These are phyloP conservation scores for Copromyces sp. DNA, from an alignment of 495 filamentous ascomycete species.

Conservation along the genomic window DNA sequence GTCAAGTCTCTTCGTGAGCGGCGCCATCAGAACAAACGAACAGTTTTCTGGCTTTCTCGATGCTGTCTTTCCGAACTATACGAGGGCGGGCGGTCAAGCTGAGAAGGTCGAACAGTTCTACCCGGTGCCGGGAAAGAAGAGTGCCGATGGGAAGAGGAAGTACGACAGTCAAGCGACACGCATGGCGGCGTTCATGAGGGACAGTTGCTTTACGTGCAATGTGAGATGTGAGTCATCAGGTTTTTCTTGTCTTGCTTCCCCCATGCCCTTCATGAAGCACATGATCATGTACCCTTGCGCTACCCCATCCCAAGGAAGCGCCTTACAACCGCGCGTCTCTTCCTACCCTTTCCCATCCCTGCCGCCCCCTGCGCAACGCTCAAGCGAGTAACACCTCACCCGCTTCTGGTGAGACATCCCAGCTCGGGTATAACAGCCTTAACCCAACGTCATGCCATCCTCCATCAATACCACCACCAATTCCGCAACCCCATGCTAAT, in stretches of 20 bases:
- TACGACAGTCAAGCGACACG: slow-evolving; percentile 25
- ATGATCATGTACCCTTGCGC: not conserved
- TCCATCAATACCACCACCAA: slow-evolving; percentile 4
- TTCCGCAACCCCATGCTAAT: slow-evolving; percentile 13
- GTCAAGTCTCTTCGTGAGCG: slow-evolving; percentile 27
- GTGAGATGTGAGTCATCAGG: slow-evolving; percentile 19
- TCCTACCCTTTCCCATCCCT: not conserved
- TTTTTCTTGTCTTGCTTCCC: not conserved
- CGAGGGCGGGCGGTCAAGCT: slow-evolving; percentile 20
- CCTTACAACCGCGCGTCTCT: not conserved
- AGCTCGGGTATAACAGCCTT: not conserved
- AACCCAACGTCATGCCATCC: not conserved
- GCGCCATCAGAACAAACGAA: slow-evolving; percentile 39
- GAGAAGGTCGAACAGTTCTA: slow-evolving; percentile 26
- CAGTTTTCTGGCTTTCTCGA: slow-evolving; percentile 43
- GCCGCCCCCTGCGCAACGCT: not conserved
- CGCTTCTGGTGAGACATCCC: not conserved
- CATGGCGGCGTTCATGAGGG: slow-evolving; percentile 22
- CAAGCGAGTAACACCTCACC: not conserved
- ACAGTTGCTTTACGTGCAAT: slow-evolving; percentile 31
- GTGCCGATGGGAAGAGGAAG: not conserved
- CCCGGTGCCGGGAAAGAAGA: slow-evolving; percentile 12
- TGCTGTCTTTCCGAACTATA: slow-evolving; percentile 30
- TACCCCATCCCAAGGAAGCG: not conserved
- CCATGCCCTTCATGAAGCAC: not conserved